Conservation (phyloP, 192 early-diverging fungal genomes). For the Dissophora globulifera region DNA sequence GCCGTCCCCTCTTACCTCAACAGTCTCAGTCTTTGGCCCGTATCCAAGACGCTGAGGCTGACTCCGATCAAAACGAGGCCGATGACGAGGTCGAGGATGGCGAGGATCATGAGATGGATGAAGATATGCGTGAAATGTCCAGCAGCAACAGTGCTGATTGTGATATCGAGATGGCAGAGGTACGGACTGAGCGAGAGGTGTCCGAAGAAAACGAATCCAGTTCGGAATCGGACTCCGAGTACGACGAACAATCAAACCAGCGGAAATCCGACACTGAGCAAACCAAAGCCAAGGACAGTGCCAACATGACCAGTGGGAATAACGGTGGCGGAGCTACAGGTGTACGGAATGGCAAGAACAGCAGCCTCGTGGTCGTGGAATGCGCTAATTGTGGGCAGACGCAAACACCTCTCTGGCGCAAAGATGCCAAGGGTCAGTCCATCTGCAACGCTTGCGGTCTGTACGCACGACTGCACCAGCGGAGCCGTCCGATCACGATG, state of each 20-base stretch:
- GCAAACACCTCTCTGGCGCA: slow-evolving; percentile 84
- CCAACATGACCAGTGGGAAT: no score
- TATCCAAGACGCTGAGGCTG: not conserved
- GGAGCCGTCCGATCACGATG: slow-evolving; percentile 62
- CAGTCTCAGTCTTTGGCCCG: not conserved
- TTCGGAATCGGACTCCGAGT: slow-evolving; percentile 6
- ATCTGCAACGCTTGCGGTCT: slow-evolving; percentile 87
- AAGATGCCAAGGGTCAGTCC: slow-evolving; percentile 76
- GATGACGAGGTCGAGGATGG: slow-evolving; percentile 12
- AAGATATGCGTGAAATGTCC: not conserved
- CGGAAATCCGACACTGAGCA: not conserved
- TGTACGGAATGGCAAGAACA: not conserved
- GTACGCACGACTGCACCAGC: slow-evolving; percentile 66
- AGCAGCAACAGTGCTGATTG: not conserved
- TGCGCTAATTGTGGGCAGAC: slow-evolving; percentile 84
- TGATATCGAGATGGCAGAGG: slow-evolving; percentile 14
- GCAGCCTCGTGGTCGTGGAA: slow-evolving; percentile 4
- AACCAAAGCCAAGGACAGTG: not conserved
- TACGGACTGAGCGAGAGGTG: not conserved
- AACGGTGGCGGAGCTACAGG: not conserved
- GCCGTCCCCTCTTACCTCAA: not conserved
- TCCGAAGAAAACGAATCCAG: slow-evolving; percentile 4
- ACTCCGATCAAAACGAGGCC: slow-evolving; percentile 5
- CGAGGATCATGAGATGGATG: slow-evolving; percentile 8
- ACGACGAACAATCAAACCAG: not conserved